Percentiles rank a stretch among this genome's conserved stretches.
Evolutionary conservation across 1,139 yeast species (phyloP).

Genomic region (Debaryomycetaceae sp.): DNA sequence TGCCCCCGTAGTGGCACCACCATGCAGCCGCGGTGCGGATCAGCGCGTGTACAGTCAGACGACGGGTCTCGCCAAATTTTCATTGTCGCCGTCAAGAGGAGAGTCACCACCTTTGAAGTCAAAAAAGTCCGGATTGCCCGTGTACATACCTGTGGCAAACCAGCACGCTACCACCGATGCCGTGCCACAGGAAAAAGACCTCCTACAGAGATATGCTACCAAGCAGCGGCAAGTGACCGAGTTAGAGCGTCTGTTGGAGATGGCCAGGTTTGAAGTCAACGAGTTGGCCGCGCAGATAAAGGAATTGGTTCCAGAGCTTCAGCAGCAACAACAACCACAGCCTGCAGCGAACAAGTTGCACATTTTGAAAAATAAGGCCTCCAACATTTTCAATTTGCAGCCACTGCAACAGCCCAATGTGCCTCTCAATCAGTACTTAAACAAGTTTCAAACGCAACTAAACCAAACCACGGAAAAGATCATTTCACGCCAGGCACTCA

Average conservation of each 20-base stretch:
- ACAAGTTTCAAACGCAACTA: slow-evolving; percentile 11
- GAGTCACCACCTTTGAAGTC: slow-evolving; percentile 7
- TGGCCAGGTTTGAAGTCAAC: slow-evolving; percentile 24
- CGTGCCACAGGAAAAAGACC: slow-evolving; percentile 10
- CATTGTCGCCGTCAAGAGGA: slow-evolving; percentile 13
- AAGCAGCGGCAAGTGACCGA: slow-evolving; percentile 24
- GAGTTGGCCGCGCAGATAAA: slow-evolving; percentile 22
- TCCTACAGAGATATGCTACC: slow-evolving; percentile 13
- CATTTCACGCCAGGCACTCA: slow-evolving; percentile 4
- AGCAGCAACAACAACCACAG: background rate
- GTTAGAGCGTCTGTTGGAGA: slow-evolving; percentile 20
- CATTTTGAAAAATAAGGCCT: slow-evolving; percentile 19
- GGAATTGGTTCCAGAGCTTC: slow-evolving; percentile 4
- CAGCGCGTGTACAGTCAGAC: slow-evolving; percentile 17
- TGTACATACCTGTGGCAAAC: slow-evolving; percentile 13
- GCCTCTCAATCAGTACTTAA: slow-evolving; percentile 10
- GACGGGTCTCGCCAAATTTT: slow-evolving; percentile 19
- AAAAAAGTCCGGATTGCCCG: slow-evolving; percentile 14
- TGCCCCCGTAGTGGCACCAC: too few species aligned
- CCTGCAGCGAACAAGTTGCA: slow-evolving; percentile 2
- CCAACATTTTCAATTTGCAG: slow-evolving; percentile 14
- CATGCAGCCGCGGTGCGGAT: too few species aligned
- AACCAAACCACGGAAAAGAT: slow-evolving; percentile 6
- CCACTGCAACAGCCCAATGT: slow-evolving; percentile 5
- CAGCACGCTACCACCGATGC: slow-evolving; percentile 1